Evolutionary conservation across 1,284 basidiomycete genomes (phyloP).

Genomic region (Porodaedalea pini): DNA sequence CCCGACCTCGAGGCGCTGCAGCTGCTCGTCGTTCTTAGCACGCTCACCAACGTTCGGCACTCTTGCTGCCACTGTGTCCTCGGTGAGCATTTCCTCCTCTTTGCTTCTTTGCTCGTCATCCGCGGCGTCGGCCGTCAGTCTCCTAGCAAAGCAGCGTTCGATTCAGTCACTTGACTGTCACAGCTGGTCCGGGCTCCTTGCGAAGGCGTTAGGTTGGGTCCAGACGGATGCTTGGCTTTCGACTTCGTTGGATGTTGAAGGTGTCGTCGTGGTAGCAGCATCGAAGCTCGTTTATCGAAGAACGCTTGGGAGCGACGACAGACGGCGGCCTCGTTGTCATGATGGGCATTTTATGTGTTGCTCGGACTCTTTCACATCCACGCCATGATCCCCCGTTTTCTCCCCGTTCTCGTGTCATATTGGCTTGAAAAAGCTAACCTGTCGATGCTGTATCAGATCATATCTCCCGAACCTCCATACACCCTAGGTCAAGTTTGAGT

Average conservation of each 20-base stretch:
- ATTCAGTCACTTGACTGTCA: conserved; percentile 3
- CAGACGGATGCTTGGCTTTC: background rate
- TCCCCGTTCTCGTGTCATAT: background rate
- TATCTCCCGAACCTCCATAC: background rate
- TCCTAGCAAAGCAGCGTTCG: background rate
- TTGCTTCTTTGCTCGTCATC: background rate
- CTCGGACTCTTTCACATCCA: background rate
- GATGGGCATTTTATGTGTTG: background rate
- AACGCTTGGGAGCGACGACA: background rate
- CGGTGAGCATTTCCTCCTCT: conserved; percentile 6
- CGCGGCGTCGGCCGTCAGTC: background rate
- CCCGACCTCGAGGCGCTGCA: conserved; percentile 17
- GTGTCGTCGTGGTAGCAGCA: background rate
- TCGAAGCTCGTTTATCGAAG: background rate
- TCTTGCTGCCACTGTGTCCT: background rate
- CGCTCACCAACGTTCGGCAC: background rate
- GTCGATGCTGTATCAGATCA: background rate
- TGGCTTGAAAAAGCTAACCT: background rate
- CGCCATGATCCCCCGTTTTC: background rate
- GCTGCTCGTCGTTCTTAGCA: background rate
- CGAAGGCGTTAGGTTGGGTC: background rate
- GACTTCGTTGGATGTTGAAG: background rate
- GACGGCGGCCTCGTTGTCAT: conserved; percentile 11
- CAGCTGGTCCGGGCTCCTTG: background rate
- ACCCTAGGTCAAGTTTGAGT: conserved; percentile 7